phyloP scores from a whole-genome alignment of 495 filamentous ascomycete genomes.

The Friedmanniomyces simplex region DNA sequence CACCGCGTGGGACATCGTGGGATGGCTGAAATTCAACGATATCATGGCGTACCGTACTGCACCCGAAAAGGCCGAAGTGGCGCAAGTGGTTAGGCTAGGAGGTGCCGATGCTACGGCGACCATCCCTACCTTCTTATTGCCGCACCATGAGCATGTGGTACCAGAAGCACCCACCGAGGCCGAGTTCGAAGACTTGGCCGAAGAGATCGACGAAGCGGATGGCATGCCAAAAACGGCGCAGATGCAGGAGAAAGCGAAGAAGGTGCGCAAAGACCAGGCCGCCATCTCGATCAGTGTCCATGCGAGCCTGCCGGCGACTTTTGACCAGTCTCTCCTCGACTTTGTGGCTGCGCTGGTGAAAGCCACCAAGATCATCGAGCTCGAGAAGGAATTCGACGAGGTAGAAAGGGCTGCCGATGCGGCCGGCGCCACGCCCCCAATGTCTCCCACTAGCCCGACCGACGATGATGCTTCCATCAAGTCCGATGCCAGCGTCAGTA shows the following conservation, averaged over 20 bases:
- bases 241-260: conserved; percentile 20
- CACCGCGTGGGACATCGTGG: conserved; percentile 26
- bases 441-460: neutral
- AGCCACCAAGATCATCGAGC: conserved; percentile 34
- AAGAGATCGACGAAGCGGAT: conserved; percentile 23
- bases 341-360: conserved; percentile 34
- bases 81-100: conserved; percentile 28
- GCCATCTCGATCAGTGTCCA: conserved; percentile 30
- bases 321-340: conserved; percentile 32
- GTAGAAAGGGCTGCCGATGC: conserved; percentile 7
- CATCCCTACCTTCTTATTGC: conserved; percentile 30
- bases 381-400: conserved; percentile 25
- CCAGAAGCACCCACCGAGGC: conserved; percentile 20
- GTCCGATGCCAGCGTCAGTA: neutral
- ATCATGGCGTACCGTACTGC: conserved; percentile 30
- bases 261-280: conserved; percentile 27
- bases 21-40: conserved; percentile 26
- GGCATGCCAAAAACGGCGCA: conserved; percentile 24
- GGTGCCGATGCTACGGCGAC: conserved; percentile 27
- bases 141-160: conserved; percentile 33
- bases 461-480: neutral
- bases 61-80: conserved; percentile 18
- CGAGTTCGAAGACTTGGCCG: conserved; percentile 16
- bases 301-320: conserved; percentile 27
- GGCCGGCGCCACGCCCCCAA: neutral